These are phyloP conservation scores for Solanum rostratum DNA, from an alignment of 257 asterid species.

Conservation along the genomic window DNA sequence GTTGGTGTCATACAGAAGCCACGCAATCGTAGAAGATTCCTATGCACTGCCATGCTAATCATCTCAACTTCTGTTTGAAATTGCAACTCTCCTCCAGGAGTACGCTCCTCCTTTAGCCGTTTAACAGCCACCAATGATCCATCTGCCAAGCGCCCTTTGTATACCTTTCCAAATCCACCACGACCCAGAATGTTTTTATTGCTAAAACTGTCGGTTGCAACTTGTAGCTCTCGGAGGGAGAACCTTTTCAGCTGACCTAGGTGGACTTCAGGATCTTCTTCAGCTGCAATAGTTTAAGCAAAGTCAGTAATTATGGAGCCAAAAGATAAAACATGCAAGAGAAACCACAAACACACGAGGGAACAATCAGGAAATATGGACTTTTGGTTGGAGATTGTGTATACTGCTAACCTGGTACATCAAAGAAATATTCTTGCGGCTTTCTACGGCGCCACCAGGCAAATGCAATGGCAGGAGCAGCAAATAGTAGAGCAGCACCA, in stretches of 20 bases:
- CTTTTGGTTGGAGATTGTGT: neutral
- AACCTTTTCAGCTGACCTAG: conserved; percentile 42
- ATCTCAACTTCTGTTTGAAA: conserved; percentile 53
- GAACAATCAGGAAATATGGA: neutral
- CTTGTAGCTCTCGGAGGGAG: conserved; percentile 41
- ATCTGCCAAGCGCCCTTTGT: conserved; percentile 45
- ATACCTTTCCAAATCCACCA: conserved; percentile 49
- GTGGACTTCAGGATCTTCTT: conserved; percentile 50
- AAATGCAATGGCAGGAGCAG: conserved; percentile 44
- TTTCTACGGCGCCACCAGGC: conserved; percentile 56
- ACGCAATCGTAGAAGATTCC: conserved; percentile 41
- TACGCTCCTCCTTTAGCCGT: conserved; percentile 43
- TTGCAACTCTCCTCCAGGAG: conserved; percentile 53
- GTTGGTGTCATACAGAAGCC: conserved; percentile 55
- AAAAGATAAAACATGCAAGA: neutral
- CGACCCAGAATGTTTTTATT: conserved; percentile 43
- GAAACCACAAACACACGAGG: neutral
- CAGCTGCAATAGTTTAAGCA: conserved; percentile 21
- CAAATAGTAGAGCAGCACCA: conserved; percentile 49
- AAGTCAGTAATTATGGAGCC: neutral
- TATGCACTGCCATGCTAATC: conserved; percentile 50
- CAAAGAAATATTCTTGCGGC: conserved; percentile 40
- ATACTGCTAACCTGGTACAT: conserved; percentile 33
- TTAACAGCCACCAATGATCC: conserved; percentile 47
- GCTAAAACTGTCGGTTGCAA: conserved; percentile 46